Percentiles rank a stretch among this genome's conserved stretches.
Conservation (phyloP, 2,329 filamentous ascomycete species). For the Podosphaera leucotricha region DNA sequence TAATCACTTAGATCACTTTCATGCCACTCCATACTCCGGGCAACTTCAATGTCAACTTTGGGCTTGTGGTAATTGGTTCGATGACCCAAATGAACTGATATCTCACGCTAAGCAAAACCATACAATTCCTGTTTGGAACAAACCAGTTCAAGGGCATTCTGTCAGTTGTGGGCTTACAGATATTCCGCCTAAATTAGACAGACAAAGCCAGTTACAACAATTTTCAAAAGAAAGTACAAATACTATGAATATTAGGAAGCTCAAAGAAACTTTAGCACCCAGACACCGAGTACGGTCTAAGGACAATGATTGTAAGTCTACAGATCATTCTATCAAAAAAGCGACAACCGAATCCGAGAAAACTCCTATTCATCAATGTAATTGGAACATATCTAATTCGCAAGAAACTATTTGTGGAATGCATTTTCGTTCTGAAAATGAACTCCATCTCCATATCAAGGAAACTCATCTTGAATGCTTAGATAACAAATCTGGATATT, state of each 20-base stretch:
- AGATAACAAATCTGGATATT: conserved; percentile 24
- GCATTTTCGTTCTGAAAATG: conserved; percentile 16
- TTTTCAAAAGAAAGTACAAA: not conserved
- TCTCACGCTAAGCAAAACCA: conserved; percentile 11
- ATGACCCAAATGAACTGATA: conserved; percentile 9
- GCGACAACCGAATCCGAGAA: not conserved
- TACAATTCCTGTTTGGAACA: conserved; percentile 4
- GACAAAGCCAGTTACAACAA: not conserved
- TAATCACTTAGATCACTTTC: conserved; percentile 12
- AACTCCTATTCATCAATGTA: conserved; percentile 7
- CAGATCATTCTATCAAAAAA: not conserved
- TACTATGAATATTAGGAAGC: not conserved
- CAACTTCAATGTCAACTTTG: conserved; percentile 10
- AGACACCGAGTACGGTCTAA: not conserved
- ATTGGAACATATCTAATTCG: conserved; percentile 10
- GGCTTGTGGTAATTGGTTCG: conserved; percentile 9
- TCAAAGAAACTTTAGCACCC: not conserved
- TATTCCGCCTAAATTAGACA: not conserved
- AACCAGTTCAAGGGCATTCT: not conserved
- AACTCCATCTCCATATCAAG: conserved; percentile 32
- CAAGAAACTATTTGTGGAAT: conserved; percentile 5
- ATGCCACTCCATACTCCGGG: conserved; percentile 11
- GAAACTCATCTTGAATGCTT: conserved; percentile 24
- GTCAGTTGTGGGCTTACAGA: not conserved
- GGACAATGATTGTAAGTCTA: not conserved